Percentiles rank a stretch among this genome's conserved stretches.
These are phyloP conservation scores for Lentithecium fluviatile DNA, from an alignment of 495 filamentous ascomycete species.

Conservation along the genomic window DNA sequence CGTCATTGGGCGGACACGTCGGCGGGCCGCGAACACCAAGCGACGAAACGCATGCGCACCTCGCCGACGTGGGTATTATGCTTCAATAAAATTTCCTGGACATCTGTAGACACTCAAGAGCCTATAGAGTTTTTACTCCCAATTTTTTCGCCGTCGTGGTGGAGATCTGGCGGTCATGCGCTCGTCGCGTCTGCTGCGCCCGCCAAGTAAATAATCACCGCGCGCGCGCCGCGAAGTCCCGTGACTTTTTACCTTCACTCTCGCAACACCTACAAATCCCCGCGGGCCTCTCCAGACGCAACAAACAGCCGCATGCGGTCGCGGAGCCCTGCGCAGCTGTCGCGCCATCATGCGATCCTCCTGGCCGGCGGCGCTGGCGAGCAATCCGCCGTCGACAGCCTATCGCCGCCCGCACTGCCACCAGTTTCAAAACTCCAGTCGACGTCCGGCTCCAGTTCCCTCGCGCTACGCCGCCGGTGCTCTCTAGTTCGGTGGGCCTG, in stretches of 20 bases:
- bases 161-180: too few relatives aligned
- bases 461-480: not conserved
- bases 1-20: too few relatives aligned
- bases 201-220: not conserved
- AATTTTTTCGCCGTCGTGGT: too few relatives aligned
- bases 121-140: too few relatives aligned
- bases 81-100: too few relatives aligned
- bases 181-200: not conserved
- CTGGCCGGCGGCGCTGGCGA: slow-evolving; percentile 22
- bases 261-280: not conserved
- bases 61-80: too few relatives aligned
- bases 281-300: not conserved
- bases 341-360: slow-evolving; percentile 10
- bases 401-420: slow-evolving; percentile 22
- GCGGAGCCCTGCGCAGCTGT: slow-evolving; percentile 4
- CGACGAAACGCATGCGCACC: too few relatives aligned
- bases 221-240: not conserved
- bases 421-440: not conserved
- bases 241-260: slow-evolving; percentile 5
- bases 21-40: too few relatives aligned
- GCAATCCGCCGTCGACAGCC: slow-evolving; percentile 3
- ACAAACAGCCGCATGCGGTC: not conserved
- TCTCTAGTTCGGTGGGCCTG: too few relatives aligned
- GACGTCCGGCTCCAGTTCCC: not conserved
- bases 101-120: too few relatives aligned